A percentile compares a stretch with the other conserved stretches of the same genome.
Conservation (phyloP, 208 protist species). For the Trypanosoma melophagium region DNA sequence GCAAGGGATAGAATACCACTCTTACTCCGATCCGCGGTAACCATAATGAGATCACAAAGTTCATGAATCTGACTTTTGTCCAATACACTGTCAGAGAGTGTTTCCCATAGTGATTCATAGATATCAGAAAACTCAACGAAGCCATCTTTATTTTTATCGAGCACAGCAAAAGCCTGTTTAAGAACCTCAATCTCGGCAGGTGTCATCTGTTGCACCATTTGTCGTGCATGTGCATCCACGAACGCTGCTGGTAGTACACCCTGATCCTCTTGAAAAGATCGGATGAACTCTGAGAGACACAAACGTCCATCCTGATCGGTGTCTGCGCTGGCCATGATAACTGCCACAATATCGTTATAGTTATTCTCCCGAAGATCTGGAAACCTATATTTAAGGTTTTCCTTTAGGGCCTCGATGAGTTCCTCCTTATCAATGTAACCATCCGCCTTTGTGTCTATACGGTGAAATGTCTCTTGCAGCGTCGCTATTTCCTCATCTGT, state of each 20-base stretch:
- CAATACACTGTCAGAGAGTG: conserved; percentile 32
- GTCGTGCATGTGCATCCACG: conserved; percentile 32
- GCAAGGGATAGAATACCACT: conserved; percentile 47
- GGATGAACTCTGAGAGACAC: conserved; percentile 83
- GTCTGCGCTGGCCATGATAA: conserved; percentile 78
- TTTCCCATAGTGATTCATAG: conserved; percentile 67
- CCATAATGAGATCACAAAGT: conserved; percentile 78
- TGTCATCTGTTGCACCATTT: conserved; percentile 44
- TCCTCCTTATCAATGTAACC: conserved; percentile 73
- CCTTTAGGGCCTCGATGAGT: conserved; percentile 53
- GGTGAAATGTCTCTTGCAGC: conserved; percentile 71
- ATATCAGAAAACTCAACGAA: conserved; percentile 65
- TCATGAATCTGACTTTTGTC: conserved; percentile 71
- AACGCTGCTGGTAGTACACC: conserved; percentile 82
- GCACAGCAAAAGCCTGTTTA: conserved; percentile 62
- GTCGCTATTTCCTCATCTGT: conserved; percentile 77
- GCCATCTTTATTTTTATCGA: conserved; percentile 81
- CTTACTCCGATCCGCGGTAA: conserved; percentile 56
- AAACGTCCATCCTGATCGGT: conserved; percentile 63
- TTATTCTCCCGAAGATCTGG: conserved; percentile 64
- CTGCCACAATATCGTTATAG: conserved; percentile 69
- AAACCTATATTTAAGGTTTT: conserved; percentile 49
- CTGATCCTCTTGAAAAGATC: conserved; percentile 86
- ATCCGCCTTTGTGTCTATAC: conserved; percentile 69
- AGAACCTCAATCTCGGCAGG: conserved; percentile 65